Evolutionary conservation across 2,329 filamentous ascomycete species (phyloP), one percentile per base, ranked within the genome.

Genomic region (Ascochyta pisi): DNA sequence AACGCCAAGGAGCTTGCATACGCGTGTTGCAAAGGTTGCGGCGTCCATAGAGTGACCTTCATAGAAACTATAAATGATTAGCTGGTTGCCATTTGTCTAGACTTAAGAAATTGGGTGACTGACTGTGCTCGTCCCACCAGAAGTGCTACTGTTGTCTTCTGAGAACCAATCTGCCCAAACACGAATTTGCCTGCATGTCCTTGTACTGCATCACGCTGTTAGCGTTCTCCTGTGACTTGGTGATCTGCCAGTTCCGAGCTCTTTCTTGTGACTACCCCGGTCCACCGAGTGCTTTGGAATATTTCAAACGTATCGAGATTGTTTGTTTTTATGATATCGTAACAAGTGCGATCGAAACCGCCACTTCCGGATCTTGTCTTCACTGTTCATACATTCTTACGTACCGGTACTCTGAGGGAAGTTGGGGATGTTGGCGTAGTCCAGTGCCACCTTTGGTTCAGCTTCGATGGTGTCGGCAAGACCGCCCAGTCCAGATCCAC

Each of bases 171-270:
- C 26, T 82, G 78, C 15, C 86, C 85, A 72, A 88, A 88, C 8
- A 89, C 83, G 54, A 89, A 78, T 69, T 86, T 87, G 43, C 86
- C 86, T 57, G 83, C 84, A 81, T 89, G 86, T 29, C 86, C 86
- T 42, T 78, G 74, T 15, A 87, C 79, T 80, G 54, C 39, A 52
- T 13, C 37, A 15, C 2, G 31, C 35, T 10, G 12, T 43, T 26
- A 40, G 29, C n/a, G n/a, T 12, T 33, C 19, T 43, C 27, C 27
- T 26, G 29, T 5, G 4, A 31, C 29, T 31, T 12, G 29, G 13
- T 3, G 12, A 15, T 31, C 29, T 12, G 10, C 29, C 29, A 31
- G 3, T 31, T 13, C 12, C 29, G 13, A 31, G 29, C 29, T 31
- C 29, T 31, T 31, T 31, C 10, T 15, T 4, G 4, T 13, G 13